These are phyloP conservation scores for Singerocomus inundabilis DNA, from an alignment of 1,284 basidiomycete genomes.

Conservation along the genomic window DNA sequence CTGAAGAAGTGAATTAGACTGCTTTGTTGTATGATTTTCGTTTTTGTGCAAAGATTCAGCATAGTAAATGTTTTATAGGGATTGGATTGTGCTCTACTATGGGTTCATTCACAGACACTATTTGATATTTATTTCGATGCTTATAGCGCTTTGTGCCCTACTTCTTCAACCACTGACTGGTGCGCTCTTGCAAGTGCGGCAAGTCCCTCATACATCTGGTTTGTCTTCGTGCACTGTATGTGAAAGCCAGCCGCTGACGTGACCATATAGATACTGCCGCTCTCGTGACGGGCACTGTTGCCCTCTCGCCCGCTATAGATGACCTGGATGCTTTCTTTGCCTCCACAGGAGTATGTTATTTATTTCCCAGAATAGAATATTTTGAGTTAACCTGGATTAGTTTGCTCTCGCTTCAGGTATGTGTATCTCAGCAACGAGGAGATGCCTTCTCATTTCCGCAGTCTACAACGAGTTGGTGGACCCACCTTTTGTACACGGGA, in stretches of 20 bases:
- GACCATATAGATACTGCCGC: slow-evolving; percentile 35
- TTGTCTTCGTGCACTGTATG: slow-evolving; percentile 2
- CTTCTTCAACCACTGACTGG: slow-evolving; percentile 57
- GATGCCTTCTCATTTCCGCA: slow-evolving; percentile 29
- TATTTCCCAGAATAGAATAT: not conserved
- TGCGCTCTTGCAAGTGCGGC: slow-evolving; percentile 52
- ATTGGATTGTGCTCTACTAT: slow-evolving; percentile 38
- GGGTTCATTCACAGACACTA: slow-evolving; percentile 48
- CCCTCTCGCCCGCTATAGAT: slow-evolving; percentile 42
- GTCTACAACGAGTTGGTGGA: slow-evolving; percentile 47
- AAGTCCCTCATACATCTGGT: slow-evolving; percentile 39
- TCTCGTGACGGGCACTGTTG: slow-evolving; percentile 41
- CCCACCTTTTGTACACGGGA: slow-evolving; percentile 49
- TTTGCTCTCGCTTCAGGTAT: slow-evolving; percentile 44
- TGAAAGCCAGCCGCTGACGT: slow-evolving; percentile 4
- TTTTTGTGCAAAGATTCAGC: not conserved
- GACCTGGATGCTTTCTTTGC: slow-evolving; percentile 54
- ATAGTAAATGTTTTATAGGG: slow-evolving; percentile 29
- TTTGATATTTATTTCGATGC: slow-evolving; percentile 47
- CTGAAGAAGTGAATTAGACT: slow-evolving; percentile 34
- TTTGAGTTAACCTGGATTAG: slow-evolving; percentile 21
- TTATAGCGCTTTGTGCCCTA: slow-evolving; percentile 42
- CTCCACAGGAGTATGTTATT: slow-evolving; percentile 50
- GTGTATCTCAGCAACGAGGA: slow-evolving; percentile 7
- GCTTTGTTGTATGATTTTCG: slow-evolving; percentile 39